phyloP scores from a whole-genome alignment of 192 early-diverging fungal species.

The Coemansia pectinata region DNA sequence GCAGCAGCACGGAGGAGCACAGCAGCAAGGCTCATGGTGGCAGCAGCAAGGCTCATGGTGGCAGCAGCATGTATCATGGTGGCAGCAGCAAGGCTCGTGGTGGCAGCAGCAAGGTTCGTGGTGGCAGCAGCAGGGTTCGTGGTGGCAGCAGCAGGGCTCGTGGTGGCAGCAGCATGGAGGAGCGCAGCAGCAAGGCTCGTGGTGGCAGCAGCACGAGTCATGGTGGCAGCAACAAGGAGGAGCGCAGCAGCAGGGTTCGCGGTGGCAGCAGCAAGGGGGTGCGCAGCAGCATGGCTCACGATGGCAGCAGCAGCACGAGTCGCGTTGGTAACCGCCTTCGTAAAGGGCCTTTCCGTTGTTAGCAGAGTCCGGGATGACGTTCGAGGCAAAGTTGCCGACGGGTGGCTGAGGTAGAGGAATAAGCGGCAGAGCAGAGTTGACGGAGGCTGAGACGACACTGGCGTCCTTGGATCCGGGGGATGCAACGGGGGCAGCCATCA shows the following conservation, averaged over 20 bases:
- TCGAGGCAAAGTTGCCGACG: conserved; percentile 3
- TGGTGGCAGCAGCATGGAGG: conserved; percentile 10
- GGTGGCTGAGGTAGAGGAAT: conserved; percentile 5
- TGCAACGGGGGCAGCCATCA: conserved; percentile 33
- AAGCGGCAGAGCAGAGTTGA: not conserved
- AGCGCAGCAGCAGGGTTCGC: conserved; percentile 4
- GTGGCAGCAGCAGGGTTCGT: conserved; percentile 7
- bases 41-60: not conserved
- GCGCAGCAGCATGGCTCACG: conserved; percentile 15
- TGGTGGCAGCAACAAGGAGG: conserved; percentile 9
- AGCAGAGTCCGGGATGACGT: not conserved
- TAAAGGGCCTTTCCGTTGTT: conserved; percentile 28
- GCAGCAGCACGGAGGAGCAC: conserved; percentile 6
- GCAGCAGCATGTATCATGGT: conserved; percentile 3
- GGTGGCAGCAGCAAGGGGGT: conserved; percentile 7
- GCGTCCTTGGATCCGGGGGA: conserved; percentile 10
- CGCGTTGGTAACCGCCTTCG: conserved; percentile 18
- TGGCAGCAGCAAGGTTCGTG: conserved; percentile 4
- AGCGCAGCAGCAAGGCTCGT: conserved; percentile 2
- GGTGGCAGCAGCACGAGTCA: conserved; percentile 5
- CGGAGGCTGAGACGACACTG: not conserved
- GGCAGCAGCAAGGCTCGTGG: conserved; percentile 8
- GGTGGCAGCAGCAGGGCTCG: conserved; percentile 17
- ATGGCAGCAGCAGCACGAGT: conserved; percentile 21
- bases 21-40: conserved; percentile 9